Conservation (phyloP, 257 asterid species). For the Leonotis leonurus region DNA sequence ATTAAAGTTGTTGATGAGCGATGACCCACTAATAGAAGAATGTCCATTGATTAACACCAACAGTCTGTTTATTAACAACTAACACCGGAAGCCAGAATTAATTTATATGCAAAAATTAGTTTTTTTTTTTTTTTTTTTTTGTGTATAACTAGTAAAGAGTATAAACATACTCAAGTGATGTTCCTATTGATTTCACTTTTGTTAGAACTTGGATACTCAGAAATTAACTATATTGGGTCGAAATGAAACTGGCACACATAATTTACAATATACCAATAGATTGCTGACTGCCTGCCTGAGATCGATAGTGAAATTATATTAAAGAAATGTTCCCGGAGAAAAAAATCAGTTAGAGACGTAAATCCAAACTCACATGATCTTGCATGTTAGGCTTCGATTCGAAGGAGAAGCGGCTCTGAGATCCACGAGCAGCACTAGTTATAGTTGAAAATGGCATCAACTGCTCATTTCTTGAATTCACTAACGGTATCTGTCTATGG, state of each 20-base stretch:
- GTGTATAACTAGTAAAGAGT: not conserved
- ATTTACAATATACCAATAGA: not conserved
- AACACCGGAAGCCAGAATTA: not conserved
- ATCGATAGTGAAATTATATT: not conserved
- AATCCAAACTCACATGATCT: conserved; percentile 86
- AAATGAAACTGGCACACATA: not conserved
- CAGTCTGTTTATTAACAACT: not conserved
- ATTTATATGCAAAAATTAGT: not conserved
- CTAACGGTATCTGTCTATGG: not conserved
- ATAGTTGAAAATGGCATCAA: conserved; percentile 5
- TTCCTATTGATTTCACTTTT: not conserved
- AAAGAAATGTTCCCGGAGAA: not conserved
- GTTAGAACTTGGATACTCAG: not conserved
- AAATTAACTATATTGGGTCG: not conserved
- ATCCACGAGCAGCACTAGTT: conserved; percentile 12
- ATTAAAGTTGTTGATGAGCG: not conserved
- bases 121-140: no score
- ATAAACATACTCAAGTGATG: not conserved
- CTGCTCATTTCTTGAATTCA: not conserved
- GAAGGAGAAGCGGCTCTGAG: conserved; percentile 37
- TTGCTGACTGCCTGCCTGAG: not conserved
- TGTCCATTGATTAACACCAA: not conserved
- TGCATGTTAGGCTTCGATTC: conserved; percentile 58
- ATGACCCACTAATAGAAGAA: conserved; percentile 15
- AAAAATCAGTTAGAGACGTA: conserved; percentile 36